A percentile compares a stretch with the other conserved stretches of the same genome.
Evolutionary conservation across 1,284 basidiomycete species (phyloP).

Genomic region (Golubevia pallescens): DNA sequence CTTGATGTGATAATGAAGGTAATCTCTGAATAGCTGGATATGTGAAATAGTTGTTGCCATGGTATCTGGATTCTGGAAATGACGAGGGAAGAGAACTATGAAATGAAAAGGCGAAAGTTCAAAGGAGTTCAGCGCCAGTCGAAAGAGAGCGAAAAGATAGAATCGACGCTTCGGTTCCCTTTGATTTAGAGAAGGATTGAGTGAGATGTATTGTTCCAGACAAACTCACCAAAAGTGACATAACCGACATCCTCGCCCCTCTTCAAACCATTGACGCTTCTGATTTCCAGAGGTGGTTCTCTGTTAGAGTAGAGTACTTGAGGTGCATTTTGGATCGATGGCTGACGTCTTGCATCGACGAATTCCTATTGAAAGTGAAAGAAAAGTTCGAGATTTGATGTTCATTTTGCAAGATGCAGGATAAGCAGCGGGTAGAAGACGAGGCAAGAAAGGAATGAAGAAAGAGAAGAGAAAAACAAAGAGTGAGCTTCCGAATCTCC

Average conservation of each 20-base stretch:
- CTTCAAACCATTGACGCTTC: slow-evolving; percentile 80
- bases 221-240: slow-evolving; percentile 80
- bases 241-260: slow-evolving; percentile 92
- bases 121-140: no score
- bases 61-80: slow-evolving; percentile 79
- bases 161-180: neutral
- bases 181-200: neutral
- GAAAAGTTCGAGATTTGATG: no score
- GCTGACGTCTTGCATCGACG: slow-evolving; percentile 91
- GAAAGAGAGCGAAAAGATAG: neutral
- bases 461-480: slow-evolving; percentile 3
- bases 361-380: slow-evolving; percentile 77
- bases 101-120: neutral
- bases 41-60: slow-evolving; percentile 88
- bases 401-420: no score
- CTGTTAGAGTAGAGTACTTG: slow-evolving; percentile 97
- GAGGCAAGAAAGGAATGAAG: neutral
- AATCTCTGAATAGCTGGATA: slow-evolving; percentile 96
- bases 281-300: slow-evolving; percentile 93
- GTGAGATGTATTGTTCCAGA: neutral
- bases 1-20: slow-evolving; percentile 99
- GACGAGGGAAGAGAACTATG: slow-evolving; percentile 89
- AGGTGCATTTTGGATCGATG: slow-evolving; percentile 92
- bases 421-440: no score
- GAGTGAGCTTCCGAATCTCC: neutral